Evolutionary conservation across 1,139 yeast species (phyloP).

Genomic region (Hyphopichia buzzinii): DNA sequence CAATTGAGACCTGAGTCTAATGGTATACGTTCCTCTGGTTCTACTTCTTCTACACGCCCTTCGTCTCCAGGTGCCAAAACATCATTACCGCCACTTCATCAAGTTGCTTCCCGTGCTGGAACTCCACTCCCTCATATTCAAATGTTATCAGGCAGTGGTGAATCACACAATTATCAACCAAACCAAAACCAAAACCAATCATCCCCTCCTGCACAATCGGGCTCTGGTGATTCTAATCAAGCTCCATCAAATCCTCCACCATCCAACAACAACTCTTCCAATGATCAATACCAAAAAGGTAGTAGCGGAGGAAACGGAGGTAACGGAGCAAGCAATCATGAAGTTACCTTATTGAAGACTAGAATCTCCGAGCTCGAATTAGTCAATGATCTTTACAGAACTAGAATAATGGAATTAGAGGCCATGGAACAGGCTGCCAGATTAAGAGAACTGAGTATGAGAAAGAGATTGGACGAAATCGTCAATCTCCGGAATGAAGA

Average conservation of each 20-base stretch:
- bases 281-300: conserved; percentile 12
- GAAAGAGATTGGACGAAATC: conserved; percentile 49
- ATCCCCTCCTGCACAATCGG: conserved; percentile 11
- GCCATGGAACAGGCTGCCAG: conserved; percentile 61
- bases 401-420: conserved; percentile 81
- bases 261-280: conserved; percentile 9
- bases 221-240: conserved; percentile 7
- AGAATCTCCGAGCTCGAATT: conserved; percentile 86
- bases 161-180: conserved; percentile 8
- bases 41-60: conserved; percentile 11
- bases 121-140: conserved; percentile 29
- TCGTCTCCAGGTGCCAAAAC: conserved; percentile 17
- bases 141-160: conserved; percentile 7
- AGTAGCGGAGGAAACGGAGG: conserved; percentile 14
- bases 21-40: conserved; percentile 1
- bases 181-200: too few species aligned
- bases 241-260: conserved; percentile 7
- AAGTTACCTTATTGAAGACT: conserved; percentile 58
- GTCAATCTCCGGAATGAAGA: conserved; percentile 7
- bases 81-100: conserved; percentile 39
- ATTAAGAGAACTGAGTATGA: conserved; percentile 48
- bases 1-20: conserved; percentile 7
- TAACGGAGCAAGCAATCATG: conserved; percentile 28
- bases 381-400: conserved; percentile 81
- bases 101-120: conserved; percentile 16